Evolutionary conservation across 495 filamentous ascomycete species (phyloP), one percentile per base, ranked within the genome.

Genomic region (Neohortaea acidophila): DNA sequence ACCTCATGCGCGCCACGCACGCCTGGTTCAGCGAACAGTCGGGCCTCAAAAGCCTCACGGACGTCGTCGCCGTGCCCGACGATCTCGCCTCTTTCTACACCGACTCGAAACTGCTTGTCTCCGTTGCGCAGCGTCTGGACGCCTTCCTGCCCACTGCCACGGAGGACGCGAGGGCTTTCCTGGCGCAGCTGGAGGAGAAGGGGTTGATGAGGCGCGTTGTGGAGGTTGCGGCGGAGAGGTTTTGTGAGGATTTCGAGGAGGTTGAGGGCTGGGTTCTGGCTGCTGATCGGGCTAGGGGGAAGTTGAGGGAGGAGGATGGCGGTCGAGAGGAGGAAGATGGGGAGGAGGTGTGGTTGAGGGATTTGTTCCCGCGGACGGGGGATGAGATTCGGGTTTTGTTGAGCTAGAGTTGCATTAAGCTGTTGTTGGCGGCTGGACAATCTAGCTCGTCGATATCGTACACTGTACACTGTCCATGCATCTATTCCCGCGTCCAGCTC

Each of bases 191-290:
- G 10, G 72, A 74, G 43, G 81, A 78, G 39, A 64, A 77, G 5
- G 68, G 60, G 43, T 62, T 92, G 29, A 75, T 77, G 12, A 71
- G 77, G 27, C 69, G 77, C 30, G 69, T 93, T 23, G 86, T 79
- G 1, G 80, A 87, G 48, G 74, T 83, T 49, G 87, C 85, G 0
- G 83, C 85, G 0, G 79, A 81, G 47, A 68, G 64, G 37, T 96
- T 97, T 60, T 91, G 85, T 45, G 74, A 74, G 13, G 84, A 92
- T 48, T 97, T 97, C 59, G 84, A 87, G 61, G 77, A 77, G 42
- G 68, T 94, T 3, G 89, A 97, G 59, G 77, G 63, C 13, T 69
- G 62, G 59, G 65, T 84, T 33, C 59, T 71, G 20, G 64, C 63
- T 11, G 68, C 67, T 3, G 74, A 77, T 57, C 72, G 74, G 44